Base-by-base conservation (phyloP, 805 yeast genomes). In the Wickerhamomyces kurtzmanii region DNA sequence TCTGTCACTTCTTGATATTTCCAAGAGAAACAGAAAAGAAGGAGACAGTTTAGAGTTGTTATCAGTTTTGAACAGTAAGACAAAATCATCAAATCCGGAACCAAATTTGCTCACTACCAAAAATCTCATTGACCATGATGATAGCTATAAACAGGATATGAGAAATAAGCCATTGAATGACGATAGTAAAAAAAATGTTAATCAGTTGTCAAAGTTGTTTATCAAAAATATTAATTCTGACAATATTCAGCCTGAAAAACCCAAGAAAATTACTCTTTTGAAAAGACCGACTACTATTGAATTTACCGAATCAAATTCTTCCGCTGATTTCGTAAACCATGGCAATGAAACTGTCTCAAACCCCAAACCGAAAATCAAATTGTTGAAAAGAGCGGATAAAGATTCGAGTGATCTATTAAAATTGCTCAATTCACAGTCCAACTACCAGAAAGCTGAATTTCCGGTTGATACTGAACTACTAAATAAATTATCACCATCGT, bases 1-100 rank as follows among this genome's bases (percentile, higher is more conserved):
- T 7, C 41, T 57, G 27, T 49, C 47, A n/a, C 35, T 49, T 5
- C 37, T 44, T 11, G 20, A 22, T 26, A 45, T 38, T 32, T n/a
- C n/a, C 42, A 4, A 35, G 36, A 16, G 20, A 11, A n/a, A 8
- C 8, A 11, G 19, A 29, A 39, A 38, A 28, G 51, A 45, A 24
- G 49, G 55, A 4, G 57, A 59, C 29, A 57, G 66, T 2, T 57
- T 55, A 34, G 69, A 65, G 28, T 40, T 68, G 10, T 51, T 66
- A 29, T 59, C 65, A 3, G 48, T 67, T 12, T 51, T 68, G 40
- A 62, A 57, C 20, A 52, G 48, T 22, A 33, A 28, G 31, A 29
- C 3, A 27, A 30, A 22, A 7, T 21, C 5, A 13, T 17, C 6
- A 24, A 23, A 5, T 16, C 19, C 6, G 30, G 29, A 7, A 36